These are phyloP conservation scores for Coniosporium tulheliwenetii DNA, from an alignment of 2,329 filamentous ascomycete species.

Conservation along the genomic window DNA sequence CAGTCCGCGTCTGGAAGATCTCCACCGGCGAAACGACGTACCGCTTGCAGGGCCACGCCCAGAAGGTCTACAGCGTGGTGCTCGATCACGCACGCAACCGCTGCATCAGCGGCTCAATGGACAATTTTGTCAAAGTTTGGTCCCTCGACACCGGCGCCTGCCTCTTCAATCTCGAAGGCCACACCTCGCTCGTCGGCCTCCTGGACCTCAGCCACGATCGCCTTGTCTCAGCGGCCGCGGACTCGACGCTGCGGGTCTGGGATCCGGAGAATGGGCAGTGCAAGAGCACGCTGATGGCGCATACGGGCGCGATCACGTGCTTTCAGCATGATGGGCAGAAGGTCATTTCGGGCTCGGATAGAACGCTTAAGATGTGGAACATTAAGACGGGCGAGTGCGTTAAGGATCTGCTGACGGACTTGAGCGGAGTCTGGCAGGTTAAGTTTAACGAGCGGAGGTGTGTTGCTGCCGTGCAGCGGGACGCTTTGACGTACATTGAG, in stretches of 20 bases:
- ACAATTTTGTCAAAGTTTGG: constrained; percentile 96
- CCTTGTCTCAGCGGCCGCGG: constrained; percentile 86
- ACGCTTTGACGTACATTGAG: constrained; percentile 88
- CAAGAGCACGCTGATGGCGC: constrained; percentile 76
- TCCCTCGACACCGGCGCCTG: constrained; percentile 74
- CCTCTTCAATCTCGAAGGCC: constrained; percentile 81
- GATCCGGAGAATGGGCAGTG: constrained; percentile 86
- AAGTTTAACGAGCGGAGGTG: constrained; percentile 92
- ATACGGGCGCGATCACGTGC: constrained; percentile 94
- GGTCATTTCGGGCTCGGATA: constrained; percentile 89
- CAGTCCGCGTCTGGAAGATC: constrained; percentile 92
- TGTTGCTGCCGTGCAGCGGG: constrained; percentile 89
- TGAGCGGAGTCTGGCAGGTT: constrained; percentile 98
- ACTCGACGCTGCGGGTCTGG: constrained; percentile 93
- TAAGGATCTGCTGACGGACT: constrained; percentile 79
- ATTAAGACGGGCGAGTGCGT: constrained; percentile 83
- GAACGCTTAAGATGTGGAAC: constrained; percentile 98
- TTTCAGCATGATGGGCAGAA: constrained; percentile 97
- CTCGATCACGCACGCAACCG: constrained; percentile 81
- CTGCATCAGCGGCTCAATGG: constrained; percentile 97
- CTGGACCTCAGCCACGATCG: constrained; percentile 79
- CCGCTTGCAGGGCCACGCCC: constrained; percentile 68
- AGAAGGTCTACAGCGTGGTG: constrained; percentile 96
- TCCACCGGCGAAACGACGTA: constrained; percentile 83
- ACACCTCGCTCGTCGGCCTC: constrained; percentile 80